A percentile compares a stretch with the other conserved stretches of the same genome.
Evolutionary conservation across 2,329 filamentous ascomycete species (phyloP).

Genomic region (Westerdykella aurantiaca): DNA sequence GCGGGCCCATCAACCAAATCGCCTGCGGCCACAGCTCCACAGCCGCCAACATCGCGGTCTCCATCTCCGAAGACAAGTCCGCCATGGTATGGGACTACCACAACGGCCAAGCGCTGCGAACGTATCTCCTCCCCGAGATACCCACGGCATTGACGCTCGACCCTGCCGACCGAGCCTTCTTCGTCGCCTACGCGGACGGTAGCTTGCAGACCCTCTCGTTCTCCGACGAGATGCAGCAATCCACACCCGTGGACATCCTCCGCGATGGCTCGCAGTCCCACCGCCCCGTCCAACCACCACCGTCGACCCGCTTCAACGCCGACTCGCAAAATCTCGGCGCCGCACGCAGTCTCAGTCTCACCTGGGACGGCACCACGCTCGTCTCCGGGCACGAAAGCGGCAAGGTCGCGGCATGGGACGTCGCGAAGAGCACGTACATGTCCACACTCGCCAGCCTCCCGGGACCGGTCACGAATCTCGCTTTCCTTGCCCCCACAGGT

Average conservation of each 20-base stretch:
- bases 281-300: constrained; percentile 44
- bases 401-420: constrained; percentile 74
- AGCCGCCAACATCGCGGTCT: constrained; percentile 76
- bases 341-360: constrained; percentile 63
- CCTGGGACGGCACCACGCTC: constrained; percentile 74
- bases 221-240: constrained; percentile 46
- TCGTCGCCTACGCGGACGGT: constrained; percentile 73
- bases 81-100: constrained; percentile 91
- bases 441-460: constrained; percentile 67
- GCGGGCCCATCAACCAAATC: constrained; percentile 63
- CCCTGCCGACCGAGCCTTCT: constrained; percentile 75
- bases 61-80: constrained; percentile 78
- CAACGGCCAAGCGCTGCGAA: constrained; percentile 69
- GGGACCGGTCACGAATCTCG: constrained; percentile 74
- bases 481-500: constrained; percentile 60
- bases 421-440: constrained; percentile 62
- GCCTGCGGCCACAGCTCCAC: constrained; percentile 60
- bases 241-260: constrained; percentile 36
- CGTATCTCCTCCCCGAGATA: constrained; percentile 68
- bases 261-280: constrained; percentile 52
- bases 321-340: constrained; percentile 60
- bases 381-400: constrained; percentile 78
- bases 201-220: constrained; percentile 76
- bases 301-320: constrained; percentile 41
- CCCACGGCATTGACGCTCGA: constrained; percentile 73